These are phyloP conservation scores for Epichloe aotearoae DNA, from an alignment of 2,329 filamentous ascomycete genomes.

Conservation along the genomic window DNA sequence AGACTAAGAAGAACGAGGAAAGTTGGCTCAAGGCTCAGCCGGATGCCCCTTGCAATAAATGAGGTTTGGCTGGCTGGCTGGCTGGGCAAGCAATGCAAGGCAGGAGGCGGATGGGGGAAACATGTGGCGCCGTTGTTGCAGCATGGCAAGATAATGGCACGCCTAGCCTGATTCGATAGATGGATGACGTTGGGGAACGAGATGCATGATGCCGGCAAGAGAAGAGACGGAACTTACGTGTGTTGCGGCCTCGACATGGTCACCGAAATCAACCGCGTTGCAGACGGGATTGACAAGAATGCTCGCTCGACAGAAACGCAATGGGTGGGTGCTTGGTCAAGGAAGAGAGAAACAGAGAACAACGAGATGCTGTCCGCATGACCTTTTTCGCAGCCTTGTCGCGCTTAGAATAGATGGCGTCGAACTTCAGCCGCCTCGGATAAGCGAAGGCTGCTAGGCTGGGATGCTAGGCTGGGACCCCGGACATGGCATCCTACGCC, in stretches of 20 bases:
- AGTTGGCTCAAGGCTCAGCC: neutral
- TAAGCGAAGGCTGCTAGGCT: neutral
- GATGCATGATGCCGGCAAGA: constrained; percentile 5
- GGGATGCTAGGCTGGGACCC: neutral
- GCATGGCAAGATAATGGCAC: constrained; percentile 5
- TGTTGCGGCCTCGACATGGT: constrained; percentile 20
- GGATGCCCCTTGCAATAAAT: too few species aligned
- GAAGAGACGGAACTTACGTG: constrained; percentile 18
- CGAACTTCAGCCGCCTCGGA: neutral
- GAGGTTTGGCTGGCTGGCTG: too few species aligned
- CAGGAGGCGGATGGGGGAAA: constrained; percentile 3
- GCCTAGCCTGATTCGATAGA: constrained; percentile 14
- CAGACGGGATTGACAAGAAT: neutral
- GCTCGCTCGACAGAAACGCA: neutral
- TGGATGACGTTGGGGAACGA: constrained; percentile 8
- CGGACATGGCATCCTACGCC: neutral
- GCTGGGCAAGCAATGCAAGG: neutral
- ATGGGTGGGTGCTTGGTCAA: neutral
- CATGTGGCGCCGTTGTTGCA: constrained; percentile 8
- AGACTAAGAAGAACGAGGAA: neutral
- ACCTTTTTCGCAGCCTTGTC: neutral
- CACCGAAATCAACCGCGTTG: constrained; percentile 1
- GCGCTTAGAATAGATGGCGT: neutral
- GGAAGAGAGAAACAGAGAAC: neutral
- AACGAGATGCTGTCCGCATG: neutral